Percentiles rank a stretch among this genome's conserved stretches.
Conservation (phyloP, 495 filamentous ascomycete genomes). For the Cladorrhinum samala region DNA sequence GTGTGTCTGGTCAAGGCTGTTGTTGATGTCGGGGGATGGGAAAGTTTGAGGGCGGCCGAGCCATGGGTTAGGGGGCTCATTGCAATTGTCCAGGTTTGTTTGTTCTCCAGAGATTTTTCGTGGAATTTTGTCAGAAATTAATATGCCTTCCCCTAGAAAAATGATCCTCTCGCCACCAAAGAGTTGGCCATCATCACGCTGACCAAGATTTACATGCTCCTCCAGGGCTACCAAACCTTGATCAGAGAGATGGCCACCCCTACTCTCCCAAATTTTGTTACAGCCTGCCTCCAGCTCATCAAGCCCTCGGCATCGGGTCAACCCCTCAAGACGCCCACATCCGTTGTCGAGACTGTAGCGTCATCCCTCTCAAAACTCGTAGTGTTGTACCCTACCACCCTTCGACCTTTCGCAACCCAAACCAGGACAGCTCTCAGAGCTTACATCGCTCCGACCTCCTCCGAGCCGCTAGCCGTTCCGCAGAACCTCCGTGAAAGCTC, state of each 20-base stretch:
- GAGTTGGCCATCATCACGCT: conserved; percentile 67
- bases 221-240: conserved; percentile 72
- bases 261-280: conserved; percentile 65
- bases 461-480: conserved; percentile 39
- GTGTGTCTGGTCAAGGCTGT: conserved; percentile 72
- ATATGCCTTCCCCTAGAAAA: conserved; percentile 48
- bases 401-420: conserved; percentile 66
- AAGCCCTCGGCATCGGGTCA: conserved; percentile 42
- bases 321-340: conserved; percentile 26
- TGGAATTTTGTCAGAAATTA: background rate
- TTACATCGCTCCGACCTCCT: conserved; percentile 52
- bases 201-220: conserved; percentile 73
- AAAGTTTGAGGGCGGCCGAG: conserved; percentile 60
- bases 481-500: conserved; percentile 45
- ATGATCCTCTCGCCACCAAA: conserved; percentile 65
- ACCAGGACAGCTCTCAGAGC: conserved; percentile 53
- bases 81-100: conserved; percentile 58
- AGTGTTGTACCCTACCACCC: conserved; percentile 69
- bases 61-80: conserved; percentile 70
- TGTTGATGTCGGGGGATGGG: conserved; percentile 75
- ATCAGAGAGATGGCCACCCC: conserved; percentile 86
- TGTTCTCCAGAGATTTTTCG: background rate
- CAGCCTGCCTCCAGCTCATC: conserved; percentile 63
- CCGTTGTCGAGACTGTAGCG: conserved; percentile 54
- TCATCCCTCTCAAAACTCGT: conserved; percentile 58